Evolutionary conservation across 345 rosid genomes (phyloP).

Genomic region (Lepidium aucheri): DNA sequence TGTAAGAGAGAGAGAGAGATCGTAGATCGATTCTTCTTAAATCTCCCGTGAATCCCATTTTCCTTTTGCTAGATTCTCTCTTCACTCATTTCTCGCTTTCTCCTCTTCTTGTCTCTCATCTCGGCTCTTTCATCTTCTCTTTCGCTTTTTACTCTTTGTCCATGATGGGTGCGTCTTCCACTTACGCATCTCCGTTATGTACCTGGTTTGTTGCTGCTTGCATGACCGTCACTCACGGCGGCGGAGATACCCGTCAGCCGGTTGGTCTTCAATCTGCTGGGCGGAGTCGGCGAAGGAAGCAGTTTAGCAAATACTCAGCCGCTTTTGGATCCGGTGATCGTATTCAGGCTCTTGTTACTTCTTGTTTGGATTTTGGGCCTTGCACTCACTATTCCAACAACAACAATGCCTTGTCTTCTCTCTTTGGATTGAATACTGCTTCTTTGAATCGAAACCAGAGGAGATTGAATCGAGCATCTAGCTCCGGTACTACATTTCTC

Average conservation of each 20-base stretch:
- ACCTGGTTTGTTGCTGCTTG: conserved; percentile 85
- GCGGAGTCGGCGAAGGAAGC: conserved; percentile 43
- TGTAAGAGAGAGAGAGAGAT: conserved; percentile 17
- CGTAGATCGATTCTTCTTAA: conserved; percentile 21
- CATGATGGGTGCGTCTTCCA: conserved; percentile 39
- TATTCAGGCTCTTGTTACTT: conserved; percentile 42
- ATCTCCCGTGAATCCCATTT: conserved; percentile 8
- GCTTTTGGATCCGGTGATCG: conserved; percentile 32
- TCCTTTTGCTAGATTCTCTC: conserved; percentile 28
- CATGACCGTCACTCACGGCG: conserved; percentile 55
- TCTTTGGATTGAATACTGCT: conserved; percentile 39
- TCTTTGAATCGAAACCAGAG: conserved; percentile 36
- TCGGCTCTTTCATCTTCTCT: neutral
- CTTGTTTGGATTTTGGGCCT: conserved; percentile 65
- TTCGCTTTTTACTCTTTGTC: neutral
- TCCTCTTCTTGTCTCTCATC: too few species aligned
- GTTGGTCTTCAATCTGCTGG: conserved; percentile 25
- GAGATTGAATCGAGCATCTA: conserved; percentile 31
- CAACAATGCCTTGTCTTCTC: conserved; percentile 35
- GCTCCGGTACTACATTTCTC: conserved; percentile 31
- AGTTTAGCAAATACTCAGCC: conserved; percentile 26
- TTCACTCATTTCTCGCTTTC: conserved; percentile 20
- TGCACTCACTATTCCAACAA: conserved; percentile 47
- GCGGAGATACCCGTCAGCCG: conserved; percentile 22
- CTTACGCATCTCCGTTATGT: conserved; percentile 63